Conservation (phyloP, 768 basidiomycete species). For the Heimioporus sp. region DNA sequence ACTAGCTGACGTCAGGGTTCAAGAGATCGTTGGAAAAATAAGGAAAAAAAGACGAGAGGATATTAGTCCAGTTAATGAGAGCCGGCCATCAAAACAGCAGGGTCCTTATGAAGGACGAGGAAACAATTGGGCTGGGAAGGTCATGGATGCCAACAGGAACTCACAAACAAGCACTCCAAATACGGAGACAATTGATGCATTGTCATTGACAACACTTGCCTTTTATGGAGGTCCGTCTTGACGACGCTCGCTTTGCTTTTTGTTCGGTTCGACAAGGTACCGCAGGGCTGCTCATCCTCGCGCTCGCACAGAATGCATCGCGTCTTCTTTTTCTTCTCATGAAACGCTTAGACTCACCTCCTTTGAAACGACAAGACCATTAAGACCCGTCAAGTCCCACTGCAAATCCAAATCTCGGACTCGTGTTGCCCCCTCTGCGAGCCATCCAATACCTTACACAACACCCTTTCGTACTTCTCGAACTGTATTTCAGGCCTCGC, state of each 20-base stretch:
- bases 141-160: neutral
- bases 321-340: too few species aligned
- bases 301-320: too few species aligned
- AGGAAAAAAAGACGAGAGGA: slow-evolving; percentile 4
- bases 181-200: slow-evolving; percentile 4
- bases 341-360: too few species aligned
- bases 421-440: too few species aligned
- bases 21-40: neutral
- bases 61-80: slow-evolving; percentile 17
- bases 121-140: slow-evolving; percentile 19
- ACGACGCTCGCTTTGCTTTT: too few species aligned
- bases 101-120: slow-evolving; percentile 14
- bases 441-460: neutral
- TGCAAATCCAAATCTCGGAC: too few species aligned
- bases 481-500: slow-evolving; percentile 10
- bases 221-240: slow-evolving; percentile 3
- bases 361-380: too few species aligned
- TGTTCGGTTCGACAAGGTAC: too few species aligned
- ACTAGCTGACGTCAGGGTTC: too few species aligned
- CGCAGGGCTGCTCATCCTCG: too few species aligned
- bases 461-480: too few species aligned
- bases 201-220: slow-evolving; percentile 27
- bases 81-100: neutral
- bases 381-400: too few species aligned
- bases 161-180: slow-evolving; percentile 19